Conservation (phyloP, 2,329 filamentous ascomycete genomes). For the Cordyceps cicadae region DNA sequence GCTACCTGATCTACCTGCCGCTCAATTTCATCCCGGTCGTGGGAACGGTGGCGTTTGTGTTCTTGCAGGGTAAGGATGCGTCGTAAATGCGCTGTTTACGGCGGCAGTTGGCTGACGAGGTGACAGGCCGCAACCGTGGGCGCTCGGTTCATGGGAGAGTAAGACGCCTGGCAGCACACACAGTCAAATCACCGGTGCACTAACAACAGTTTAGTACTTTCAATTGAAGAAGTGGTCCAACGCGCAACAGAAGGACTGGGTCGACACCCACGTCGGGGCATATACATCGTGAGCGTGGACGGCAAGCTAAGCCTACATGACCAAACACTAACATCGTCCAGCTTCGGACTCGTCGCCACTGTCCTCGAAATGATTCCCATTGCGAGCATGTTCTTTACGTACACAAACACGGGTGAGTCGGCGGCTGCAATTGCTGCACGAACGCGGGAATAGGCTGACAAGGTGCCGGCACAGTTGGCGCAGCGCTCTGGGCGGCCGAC, state of each 20-base stretch:
- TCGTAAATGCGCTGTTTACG: not conserved
- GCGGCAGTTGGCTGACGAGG: not conserved
- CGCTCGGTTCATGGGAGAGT: conserved; percentile 45
- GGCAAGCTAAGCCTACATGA: not conserved
- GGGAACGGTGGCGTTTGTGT: conserved; percentile 72
- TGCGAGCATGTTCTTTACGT: conserved; percentile 73
- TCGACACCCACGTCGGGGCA: conserved; percentile 61
- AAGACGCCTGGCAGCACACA: conserved; percentile 18
- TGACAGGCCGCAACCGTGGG: conserved; percentile 39
- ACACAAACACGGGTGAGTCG: conserved; percentile 67
- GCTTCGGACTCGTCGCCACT: conserved; percentile 67
- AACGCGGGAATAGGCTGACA: not conserved
- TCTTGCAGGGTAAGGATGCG: conserved; percentile 54
- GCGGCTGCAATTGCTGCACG: not conserved
- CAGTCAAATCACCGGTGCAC: not conserved
- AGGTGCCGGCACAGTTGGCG: conserved; percentile 54
- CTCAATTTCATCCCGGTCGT: conserved; percentile 89
- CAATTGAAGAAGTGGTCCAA: conserved; percentile 78
- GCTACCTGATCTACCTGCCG: conserved; percentile 78
- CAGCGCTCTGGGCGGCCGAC: conserved; percentile 89
- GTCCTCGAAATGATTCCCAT: conserved; percentile 80
- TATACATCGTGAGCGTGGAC: conserved; percentile 64
- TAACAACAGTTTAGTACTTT: conserved; percentile 58
- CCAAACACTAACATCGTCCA: conserved; percentile 26
- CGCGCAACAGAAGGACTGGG: conserved; percentile 56